A percentile compares a stretch with the other conserved stretches of the same genome.
Evolutionary conservation across 495 filamentous ascomycete genomes (phyloP).

Genomic region (Sabuloglossum arenarium): DNA sequence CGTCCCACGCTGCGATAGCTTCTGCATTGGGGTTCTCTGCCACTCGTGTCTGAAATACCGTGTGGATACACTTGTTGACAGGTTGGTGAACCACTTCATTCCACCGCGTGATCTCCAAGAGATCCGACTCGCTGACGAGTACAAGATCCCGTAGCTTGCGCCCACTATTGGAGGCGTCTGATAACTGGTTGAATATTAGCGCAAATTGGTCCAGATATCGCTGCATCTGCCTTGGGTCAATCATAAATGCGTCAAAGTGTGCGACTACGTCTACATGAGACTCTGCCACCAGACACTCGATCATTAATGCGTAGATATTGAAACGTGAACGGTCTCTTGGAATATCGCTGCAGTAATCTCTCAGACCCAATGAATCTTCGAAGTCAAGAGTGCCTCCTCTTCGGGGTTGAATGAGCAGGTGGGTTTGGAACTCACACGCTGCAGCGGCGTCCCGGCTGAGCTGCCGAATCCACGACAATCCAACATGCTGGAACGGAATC

Average conservation of each 20-base stretch:
- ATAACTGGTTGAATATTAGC: background rate
- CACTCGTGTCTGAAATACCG: constrained; percentile 24
- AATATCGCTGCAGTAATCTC: background rate
- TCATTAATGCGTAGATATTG: background rate
- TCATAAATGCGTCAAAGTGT: background rate
- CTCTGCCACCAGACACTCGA: background rate
- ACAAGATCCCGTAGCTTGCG: background rate
- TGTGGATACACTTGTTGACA: constrained; percentile 18
- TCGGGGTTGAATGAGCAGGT: background rate
- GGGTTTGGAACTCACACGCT: background rate
- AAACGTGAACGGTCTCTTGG: background rate
- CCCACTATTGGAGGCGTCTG: background rate
- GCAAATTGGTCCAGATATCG: background rate
- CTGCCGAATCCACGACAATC: constrained; percentile 22
- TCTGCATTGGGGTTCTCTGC: constrained; percentile 15
- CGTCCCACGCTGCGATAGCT: constrained; percentile 37
- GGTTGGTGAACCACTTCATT: background rate
- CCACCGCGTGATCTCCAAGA: background rate
- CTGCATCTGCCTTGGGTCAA: background rate
- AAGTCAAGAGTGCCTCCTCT: background rate
- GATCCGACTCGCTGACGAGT: background rate
- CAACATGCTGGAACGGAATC: constrained; percentile 28
- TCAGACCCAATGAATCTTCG: background rate
- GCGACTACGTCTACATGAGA: background rate
- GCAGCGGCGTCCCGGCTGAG: constrained; percentile 17